Evolutionary conservation across 805 yeast species (phyloP).

Genomic region (Metschnikowia shivogae): DNA sequence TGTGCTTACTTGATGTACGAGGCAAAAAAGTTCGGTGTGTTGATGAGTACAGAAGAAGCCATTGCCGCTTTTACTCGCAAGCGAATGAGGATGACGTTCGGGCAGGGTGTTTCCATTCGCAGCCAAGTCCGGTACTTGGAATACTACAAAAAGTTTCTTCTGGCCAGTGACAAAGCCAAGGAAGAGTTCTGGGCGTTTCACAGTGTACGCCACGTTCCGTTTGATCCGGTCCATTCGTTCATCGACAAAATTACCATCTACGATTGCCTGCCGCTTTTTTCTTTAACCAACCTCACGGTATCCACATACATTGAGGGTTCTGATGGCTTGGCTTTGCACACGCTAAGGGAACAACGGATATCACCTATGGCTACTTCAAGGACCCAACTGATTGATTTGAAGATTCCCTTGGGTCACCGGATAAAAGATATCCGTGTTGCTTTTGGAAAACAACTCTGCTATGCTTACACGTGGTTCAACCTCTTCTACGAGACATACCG

Average conservation of each 20-base stretch:
- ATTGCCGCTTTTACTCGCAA: constrained; percentile 47
- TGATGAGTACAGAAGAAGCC: constrained; percentile 40
- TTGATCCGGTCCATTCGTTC: constrained; percentile 4
- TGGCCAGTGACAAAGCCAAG: background rate
- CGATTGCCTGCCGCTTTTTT: constrained; percentile 9
- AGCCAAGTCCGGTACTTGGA: constrained; percentile 66
- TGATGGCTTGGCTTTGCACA: constrained; percentile 4
- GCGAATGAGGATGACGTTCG: constrained; percentile 54
- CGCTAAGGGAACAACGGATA: constrained; percentile 6
- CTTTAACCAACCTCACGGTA: constrained; percentile 10
- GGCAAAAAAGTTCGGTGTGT: constrained; percentile 10
- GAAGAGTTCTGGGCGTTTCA: constrained; percentile 9
- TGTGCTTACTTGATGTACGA: constrained; percentile 64
- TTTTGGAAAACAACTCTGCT: constrained; percentile 9
- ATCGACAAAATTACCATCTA: constrained; percentile 13
- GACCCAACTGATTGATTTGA: background rate
- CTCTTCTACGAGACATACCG: constrained; percentile 22
- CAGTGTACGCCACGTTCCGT: constrained; percentile 2
- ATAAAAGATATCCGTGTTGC: constrained; percentile 18
- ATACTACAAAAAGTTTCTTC: constrained; percentile 40
- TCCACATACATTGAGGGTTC: constrained; percentile 9
- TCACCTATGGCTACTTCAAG: background rate
- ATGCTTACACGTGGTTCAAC: constrained; percentile 31
- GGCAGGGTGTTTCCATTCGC: constrained; percentile 64
- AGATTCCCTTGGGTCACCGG: constrained; percentile 6